Evolutionary conservation across 352 stramenopile species (phyloP).

Genomic region (Phytopythium aichiense): DNA sequence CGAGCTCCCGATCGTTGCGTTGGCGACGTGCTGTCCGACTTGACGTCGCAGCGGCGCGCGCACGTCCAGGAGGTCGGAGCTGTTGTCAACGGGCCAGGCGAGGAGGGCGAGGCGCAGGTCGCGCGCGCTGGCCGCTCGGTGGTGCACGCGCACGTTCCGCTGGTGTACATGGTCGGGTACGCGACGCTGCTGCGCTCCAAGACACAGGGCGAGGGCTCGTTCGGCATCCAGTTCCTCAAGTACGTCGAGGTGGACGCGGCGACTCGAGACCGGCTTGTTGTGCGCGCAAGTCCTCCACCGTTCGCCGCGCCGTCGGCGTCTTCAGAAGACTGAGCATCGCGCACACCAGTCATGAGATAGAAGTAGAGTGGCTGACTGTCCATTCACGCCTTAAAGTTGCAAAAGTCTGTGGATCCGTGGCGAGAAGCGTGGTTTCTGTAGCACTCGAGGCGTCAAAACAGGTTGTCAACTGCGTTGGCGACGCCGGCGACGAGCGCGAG

Average conservation of each 20-base stretch:
- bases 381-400: background rate
- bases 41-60: slow-evolving; percentile 65
- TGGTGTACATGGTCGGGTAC: slow-evolving; percentile 79
- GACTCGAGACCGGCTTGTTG: slow-evolving; percentile 45
- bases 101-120: background rate
- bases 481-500: slow-evolving; percentile 32
- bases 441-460: slow-evolving; percentile 14
- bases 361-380: background rate
- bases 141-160: slow-evolving; percentile 60
- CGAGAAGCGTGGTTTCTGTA: background rate
- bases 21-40: slow-evolving; percentile 70
- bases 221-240: slow-evolving; percentile 69
- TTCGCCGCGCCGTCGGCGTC: background rate
- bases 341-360: background rate
- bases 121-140: slow-evolving; percentile 38
- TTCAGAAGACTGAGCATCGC: background rate
- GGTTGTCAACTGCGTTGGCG: slow-evolving; percentile 21
- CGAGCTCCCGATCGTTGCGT: slow-evolving; percentile 53
- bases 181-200: slow-evolving; percentile 73
- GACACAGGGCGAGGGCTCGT: slow-evolving; percentile 76
- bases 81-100: slow-evolving; percentile 17
- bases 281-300: background rate
- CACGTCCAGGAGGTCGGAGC: slow-evolving; percentile 62
- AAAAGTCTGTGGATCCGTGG: background rate
- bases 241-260: slow-evolving; percentile 57